Percentiles rank a stretch among this genome's conserved stretches.
These are phyloP conservation scores for Mortierella claussenii DNA, from an alignment of 192 early-diverging fungal species.

Conservation along the genomic window DNA sequence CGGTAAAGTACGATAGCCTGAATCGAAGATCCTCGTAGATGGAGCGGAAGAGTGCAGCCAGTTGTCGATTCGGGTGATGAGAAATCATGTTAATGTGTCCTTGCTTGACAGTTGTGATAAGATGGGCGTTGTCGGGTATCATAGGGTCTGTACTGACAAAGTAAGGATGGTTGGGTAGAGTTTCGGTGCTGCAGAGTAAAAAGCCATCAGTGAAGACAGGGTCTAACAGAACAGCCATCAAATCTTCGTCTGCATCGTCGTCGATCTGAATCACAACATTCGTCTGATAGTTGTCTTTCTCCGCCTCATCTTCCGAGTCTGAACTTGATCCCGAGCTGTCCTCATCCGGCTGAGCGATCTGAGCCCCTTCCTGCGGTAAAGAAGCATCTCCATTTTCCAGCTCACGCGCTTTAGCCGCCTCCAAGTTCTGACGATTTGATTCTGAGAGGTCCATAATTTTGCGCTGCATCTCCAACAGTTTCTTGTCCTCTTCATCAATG, in stretches of 20 bases:
- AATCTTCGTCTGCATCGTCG: constrained; percentile 84
- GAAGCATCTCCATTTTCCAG: constrained; percentile 26
- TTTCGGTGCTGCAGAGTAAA: constrained; percentile 69
- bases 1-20: constrained; percentile 68
- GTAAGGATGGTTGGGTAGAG: constrained; percentile 51
- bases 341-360: constrained; percentile 23
- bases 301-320: constrained; percentile 41
- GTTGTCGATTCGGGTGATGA: constrained; percentile 80
- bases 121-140: constrained; percentile 59
- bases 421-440: constrained; percentile 70
- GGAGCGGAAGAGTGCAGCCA: constrained; percentile 71
- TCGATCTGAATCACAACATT: constrained; percentile 81
- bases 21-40: constrained; percentile 74
- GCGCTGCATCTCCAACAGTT: constrained; percentile 74
- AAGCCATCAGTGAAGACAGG: constrained; percentile 70
- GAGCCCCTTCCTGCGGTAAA: constrained; percentile 27
- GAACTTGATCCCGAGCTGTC: constrained; percentile 35
- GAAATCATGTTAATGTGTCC: constrained; percentile 61
- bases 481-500: constrained; percentile 76
- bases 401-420: constrained; percentile 57
- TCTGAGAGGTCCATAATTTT: constrained; percentile 75
- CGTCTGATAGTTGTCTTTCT: constrained; percentile 49
- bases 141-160: constrained; percentile 51
- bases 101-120: constrained; percentile 72
- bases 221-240: constrained; percentile 65